Percentiles rank a stretch among this genome's conserved stretches.
These are phyloP conservation scores for Chaetoscypha palmicola DNA, from an alignment of 2,329 filamentous ascomycete genomes.

Conservation along the genomic window DNA sequence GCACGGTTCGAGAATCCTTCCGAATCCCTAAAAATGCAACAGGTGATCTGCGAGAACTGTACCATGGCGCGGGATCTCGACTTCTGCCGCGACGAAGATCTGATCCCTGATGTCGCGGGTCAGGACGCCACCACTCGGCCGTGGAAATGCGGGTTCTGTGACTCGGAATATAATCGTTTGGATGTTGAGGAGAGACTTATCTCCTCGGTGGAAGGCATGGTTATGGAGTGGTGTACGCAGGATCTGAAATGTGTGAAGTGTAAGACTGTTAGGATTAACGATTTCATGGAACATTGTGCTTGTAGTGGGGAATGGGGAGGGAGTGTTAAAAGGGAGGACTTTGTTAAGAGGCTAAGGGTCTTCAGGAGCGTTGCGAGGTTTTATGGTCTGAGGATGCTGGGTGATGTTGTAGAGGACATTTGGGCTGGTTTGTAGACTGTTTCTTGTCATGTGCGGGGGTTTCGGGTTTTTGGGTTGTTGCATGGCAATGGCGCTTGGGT, in stretches of 20 bases:
- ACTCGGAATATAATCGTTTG: slow-evolving; percentile 67
- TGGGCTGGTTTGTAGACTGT: slow-evolving; percentile 41
- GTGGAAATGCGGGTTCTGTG: slow-evolving; percentile 76
- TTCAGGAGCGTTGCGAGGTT: slow-evolving; percentile 68
- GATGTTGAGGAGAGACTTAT: slow-evolving; percentile 79
- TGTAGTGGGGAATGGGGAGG: slow-evolving; percentile 83
- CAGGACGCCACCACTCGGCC: slow-evolving; percentile 31
- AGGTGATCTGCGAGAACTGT: slow-evolving; percentile 84
- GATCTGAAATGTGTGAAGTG: slow-evolving; percentile 74
- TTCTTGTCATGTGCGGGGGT: background rate
- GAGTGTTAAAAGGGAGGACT: slow-evolving; percentile 59
- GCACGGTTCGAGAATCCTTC: slow-evolving; percentile 85
- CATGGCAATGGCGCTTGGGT: background rate
- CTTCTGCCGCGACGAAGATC: slow-evolving; percentile 79
- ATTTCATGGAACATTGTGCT: slow-evolving; percentile 94
- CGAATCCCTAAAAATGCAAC: slow-evolving; percentile 62
- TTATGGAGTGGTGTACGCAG: slow-evolving; percentile 79
- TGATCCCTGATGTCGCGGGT: slow-evolving; percentile 48
- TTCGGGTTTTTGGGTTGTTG: slow-evolving; percentile 6
- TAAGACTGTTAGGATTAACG: slow-evolving; percentile 72
- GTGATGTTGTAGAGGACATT: slow-evolving; percentile 63
- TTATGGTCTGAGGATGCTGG: slow-evolving; percentile 77
- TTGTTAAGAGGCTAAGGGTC: slow-evolving; percentile 59
- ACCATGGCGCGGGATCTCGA: slow-evolving; percentile 85
- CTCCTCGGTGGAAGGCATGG: slow-evolving; percentile 63